Percentiles rank a stretch among this genome's conserved stretches.
These are phyloP conservation scores for Penicillium maclennaniae DNA, from an alignment of 495 filamentous ascomycete species.

Conservation along the genomic window DNA sequence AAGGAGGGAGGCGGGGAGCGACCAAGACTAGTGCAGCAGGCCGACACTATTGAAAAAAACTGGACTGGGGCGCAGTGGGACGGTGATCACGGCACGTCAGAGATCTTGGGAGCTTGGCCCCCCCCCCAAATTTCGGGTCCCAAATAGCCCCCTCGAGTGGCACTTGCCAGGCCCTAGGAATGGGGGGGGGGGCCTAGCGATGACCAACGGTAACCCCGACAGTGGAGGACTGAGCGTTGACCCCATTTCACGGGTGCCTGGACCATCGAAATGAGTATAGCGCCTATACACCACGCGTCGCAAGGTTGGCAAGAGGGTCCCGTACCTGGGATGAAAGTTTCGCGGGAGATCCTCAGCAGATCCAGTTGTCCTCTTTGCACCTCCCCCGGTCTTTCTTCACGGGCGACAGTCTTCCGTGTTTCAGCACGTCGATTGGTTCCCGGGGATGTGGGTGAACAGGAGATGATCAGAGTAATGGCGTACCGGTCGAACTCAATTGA, in stretches of 20 bases:
- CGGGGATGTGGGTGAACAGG: conserved; percentile 32
- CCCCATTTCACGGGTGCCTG: not conserved
- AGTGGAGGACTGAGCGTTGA: conserved; percentile 6
- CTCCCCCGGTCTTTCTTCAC: not conserved
- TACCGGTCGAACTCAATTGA: conserved; percentile 42
- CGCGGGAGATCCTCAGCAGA: conserved; percentile 46
- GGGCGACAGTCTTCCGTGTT: conserved; percentile 21
- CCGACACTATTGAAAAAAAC: conserved; percentile 10
- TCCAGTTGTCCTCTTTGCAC: conserved; percentile 17
- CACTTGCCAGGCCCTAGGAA: no score
- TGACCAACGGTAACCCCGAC: not conserved
- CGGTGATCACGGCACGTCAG: conserved; percentile 9
- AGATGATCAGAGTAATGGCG: conserved; percentile 34
- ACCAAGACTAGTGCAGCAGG: not conserved
- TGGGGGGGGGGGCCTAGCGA: not conserved
- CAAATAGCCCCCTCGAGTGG: no score
- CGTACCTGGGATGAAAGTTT: conserved; percentile 32
- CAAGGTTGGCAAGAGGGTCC: conserved; percentile 25
- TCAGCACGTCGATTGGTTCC: conserved; percentile 18
- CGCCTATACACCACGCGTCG: conserved; percentile 16
- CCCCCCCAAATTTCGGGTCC: conserved; percentile 3
- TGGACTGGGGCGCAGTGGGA: not conserved
- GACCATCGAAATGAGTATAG: conserved; percentile 12
- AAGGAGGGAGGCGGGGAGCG: not conserved
- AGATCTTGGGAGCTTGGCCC: not conserved